Evolutionary conservation across 2,329 filamentous ascomycete species (phyloP).

Genomic region (Aspergillus unguis): DNA sequence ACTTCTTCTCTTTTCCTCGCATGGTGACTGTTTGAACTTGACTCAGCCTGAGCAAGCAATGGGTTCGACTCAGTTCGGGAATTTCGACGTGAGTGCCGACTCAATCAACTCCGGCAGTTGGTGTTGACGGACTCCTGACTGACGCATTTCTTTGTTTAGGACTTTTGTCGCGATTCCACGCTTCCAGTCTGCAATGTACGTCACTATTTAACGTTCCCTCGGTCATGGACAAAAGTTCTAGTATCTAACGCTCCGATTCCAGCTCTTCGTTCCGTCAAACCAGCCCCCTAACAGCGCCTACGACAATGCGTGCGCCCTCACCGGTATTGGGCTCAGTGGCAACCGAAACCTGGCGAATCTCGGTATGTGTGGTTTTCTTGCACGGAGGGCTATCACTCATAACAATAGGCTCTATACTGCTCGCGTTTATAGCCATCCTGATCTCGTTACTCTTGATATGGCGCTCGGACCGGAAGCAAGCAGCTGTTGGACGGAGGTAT

Average conservation of each 20-base stretch:
- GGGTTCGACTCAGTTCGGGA: conserved; percentile 56
- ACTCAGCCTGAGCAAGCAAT: conserved; percentile 31
- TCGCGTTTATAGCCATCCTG: conserved; percentile 73
- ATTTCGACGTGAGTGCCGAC: conserved; percentile 51
- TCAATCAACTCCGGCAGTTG: background rate
- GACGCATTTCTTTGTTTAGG: conserved; percentile 46
- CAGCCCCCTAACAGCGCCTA: conserved; percentile 59
- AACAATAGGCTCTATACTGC: conserved; percentile 72
- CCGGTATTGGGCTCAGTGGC: conserved; percentile 68
- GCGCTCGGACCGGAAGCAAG: conserved; percentile 82
- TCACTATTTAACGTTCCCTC: conserved; percentile 21
- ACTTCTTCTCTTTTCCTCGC: conserved; percentile 9
- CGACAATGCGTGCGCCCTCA: conserved; percentile 66
- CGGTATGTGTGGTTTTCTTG: conserved; percentile 51
- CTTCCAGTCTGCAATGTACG: conserved; percentile 81
- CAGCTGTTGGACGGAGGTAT: conserved; percentile 88
- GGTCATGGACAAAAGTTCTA: background rate
- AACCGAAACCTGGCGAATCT: conserved; percentile 73
- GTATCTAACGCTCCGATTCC: conserved; percentile 18
- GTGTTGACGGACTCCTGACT: conserved; percentile 8
- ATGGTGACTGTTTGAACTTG: conserved; percentile 10
- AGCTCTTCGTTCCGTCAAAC: conserved; percentile 64
- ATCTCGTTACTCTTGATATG: conserved; percentile 66
- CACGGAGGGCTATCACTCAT: conserved; percentile 14
- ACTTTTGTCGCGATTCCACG: conserved; percentile 80